Base-by-base conservation (phyloP, 371 early-diverging fungal genomes). In the Dentiscutata heterogama region DNA sequence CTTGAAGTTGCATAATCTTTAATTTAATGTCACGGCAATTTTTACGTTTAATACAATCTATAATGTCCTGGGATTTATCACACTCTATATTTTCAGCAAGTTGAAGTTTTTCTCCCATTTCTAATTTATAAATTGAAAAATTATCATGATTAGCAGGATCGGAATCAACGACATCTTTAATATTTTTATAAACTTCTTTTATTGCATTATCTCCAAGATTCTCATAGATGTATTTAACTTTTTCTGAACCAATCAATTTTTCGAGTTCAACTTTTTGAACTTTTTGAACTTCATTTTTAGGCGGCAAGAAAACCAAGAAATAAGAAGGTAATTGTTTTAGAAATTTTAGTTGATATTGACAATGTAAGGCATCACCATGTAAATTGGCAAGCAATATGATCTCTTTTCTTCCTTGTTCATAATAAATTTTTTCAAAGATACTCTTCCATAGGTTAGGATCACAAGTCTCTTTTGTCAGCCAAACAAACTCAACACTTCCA, bases 381-480 rank as follows among this genome's bases (percentile, higher is more conserved):
- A 80, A 80, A 80, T 80, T 80, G 27, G 80, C 80, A 35, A 80
- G 73, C 42, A 80, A 72, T 16, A 75, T n/a, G 16, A 80, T 80
- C 18, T 68, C 39, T 1, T 68, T 75, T 53, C 22, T 29, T 50
- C 27, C 50, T 67, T 46, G 29, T 22, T 39, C 71, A 18, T 60
- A 11, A 53, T 80, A 80, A 29, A 53, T 54, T 18, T 29, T 68
- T 60, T 71, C 11, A 39, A 80, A 53, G 16, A 80, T 58, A n/a
- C 39, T 14, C 2, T 71, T 80, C 80, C 72, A 80, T 58, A 80
- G 73, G 56, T 76, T 14, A n/a, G 20, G 29, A 10, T 31, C 58
- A 42, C 80, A 80, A 60, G 80, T 80, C 76, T 80, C 80, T 72
- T 80, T 56, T 22, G 56, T 80, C 14, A 80, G 7, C 65, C 80